A percentile compares a stretch with the other conserved stretches of the same genome.
Evolutionary conservation across 306 rosid genomes (phyloP).

Genomic region (Potentilla sterilis): DNA sequence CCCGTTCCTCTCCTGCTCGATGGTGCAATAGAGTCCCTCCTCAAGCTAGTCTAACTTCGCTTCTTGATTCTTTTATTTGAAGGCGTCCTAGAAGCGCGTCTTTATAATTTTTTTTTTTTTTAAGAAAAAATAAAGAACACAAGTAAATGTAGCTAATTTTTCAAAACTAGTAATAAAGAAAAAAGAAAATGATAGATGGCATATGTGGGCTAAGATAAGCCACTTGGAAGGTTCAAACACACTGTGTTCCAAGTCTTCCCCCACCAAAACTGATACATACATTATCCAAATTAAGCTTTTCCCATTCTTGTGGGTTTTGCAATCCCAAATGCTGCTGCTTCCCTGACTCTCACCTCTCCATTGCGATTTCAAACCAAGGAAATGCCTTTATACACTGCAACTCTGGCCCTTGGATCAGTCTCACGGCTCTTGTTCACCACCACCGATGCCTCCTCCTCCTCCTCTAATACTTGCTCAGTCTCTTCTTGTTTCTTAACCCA

Average conservation of each 20-base stretch:
- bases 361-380: not conserved
- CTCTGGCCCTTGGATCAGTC: constrained; percentile 39
- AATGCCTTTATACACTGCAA: constrained; percentile 54
- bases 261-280: constrained; percentile 1
- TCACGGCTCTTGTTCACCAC: constrained; percentile 36
- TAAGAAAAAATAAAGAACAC: too few species aligned
- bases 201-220: constrained; percentile 31
- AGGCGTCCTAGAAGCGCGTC: too few species aligned
- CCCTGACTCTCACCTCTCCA: not conserved
- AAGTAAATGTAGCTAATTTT: not conserved
- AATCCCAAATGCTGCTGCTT: not conserved
- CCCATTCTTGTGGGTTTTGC: not conserved
- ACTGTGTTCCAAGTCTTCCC: not conserved
- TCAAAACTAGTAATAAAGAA: too few species aligned
- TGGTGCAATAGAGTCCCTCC: too few species aligned
- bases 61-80: too few species aligned
- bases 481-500: constrained; percentile 17
- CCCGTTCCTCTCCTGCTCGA: too few species aligned
- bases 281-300: not conserved
- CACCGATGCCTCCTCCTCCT: constrained; percentile 7
- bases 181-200: not conserved
- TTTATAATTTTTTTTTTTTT: too few species aligned
- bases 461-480: not conserved
- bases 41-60: too few species aligned
- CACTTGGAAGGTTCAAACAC: constrained; percentile 22